Base-by-base conservation (phyloP, 805 yeast genomes). In the Pichia scutulata region DNA sequence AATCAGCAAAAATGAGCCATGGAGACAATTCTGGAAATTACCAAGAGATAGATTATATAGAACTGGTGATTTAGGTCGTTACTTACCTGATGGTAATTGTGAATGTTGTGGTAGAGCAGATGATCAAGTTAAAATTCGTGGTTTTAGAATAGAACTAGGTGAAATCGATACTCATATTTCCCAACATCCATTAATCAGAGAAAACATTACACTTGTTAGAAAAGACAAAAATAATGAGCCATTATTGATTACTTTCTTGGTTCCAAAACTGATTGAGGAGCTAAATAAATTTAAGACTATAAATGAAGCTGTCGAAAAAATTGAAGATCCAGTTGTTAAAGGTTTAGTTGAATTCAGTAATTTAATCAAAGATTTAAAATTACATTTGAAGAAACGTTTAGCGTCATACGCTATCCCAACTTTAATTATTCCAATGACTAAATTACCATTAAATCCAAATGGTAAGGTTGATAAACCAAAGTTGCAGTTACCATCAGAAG, bases 71-170 rank as follows among this genome's bases (percentile, higher is more conserved):
- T 75, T 93, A 57, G 99, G 99, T 49, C 81, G 99, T 59, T 93
- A 95, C 66, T 72, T 90, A 52, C 97, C 98, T 7, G 97, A 90
- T 63, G 99, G 99, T 51, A 88, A 93, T 70, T 89, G 93, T 59
- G 99, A 93, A 73, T 92, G 97, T 68, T 86, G 95, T 65, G 99
- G 99, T 52, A 81, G 99, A 67, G 99, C 99, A 25, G 99, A 93
- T 70, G 98, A 92, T 65, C 99, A 93, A 69, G 97, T 93, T 54
- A 93, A 93, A 69, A 93, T 93, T 58, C 82, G 99, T 72, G 99
- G 99, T 2, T 95, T 93, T 80, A 81, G 99, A 70, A 95, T 93
- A 56, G 99, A 93, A 70, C 75, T 93, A 50, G 99, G 99, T 53
- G 99, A 93, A 70, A 95, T 93, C 64, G 98, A 93, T 67, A 93